Conservation (phyloP, 106 monocot species). For the Platanthera zijinensis region DNA sequence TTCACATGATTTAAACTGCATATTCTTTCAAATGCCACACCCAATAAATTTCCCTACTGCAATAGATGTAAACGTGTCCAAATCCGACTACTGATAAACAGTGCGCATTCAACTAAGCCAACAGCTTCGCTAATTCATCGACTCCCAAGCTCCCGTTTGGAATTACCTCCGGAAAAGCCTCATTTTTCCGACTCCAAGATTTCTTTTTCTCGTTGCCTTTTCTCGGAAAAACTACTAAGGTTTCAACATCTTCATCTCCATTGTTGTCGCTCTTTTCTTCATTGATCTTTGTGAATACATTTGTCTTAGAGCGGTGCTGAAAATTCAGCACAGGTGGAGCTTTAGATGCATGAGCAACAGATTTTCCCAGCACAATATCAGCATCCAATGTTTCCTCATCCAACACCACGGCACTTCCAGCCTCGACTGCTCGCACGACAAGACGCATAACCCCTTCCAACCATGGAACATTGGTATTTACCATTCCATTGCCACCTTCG, state of each 20-base stretch:
- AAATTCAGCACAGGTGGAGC: slow-evolving; percentile 56
- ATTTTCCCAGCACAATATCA: slow-evolving; percentile 44
- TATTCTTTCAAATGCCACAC: background rate
- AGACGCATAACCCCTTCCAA: slow-evolving; percentile 52
- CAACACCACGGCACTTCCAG: slow-evolving; percentile 55
- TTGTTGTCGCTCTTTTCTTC: slow-evolving; percentile 7
- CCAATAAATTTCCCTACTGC: background rate
- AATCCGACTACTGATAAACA: background rate
- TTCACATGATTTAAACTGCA: background rate
- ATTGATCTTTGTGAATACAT: slow-evolving; percentile 7
- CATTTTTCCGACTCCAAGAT: slow-evolving; percentile 15
- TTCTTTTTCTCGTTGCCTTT: slow-evolving; percentile 18
- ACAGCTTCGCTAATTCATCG: slow-evolving; percentile 89
- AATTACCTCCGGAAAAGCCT: slow-evolving; percentile 30
- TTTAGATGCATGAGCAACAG: slow-evolving; percentile 62
- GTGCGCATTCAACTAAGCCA: slow-evolving; percentile 22
- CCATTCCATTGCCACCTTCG: background rate
- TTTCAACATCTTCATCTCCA: slow-evolving; percentile 26
- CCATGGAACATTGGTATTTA: slow-evolving; percentile 8
- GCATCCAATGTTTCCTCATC: slow-evolving; percentile 51
- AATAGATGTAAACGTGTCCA: background rate
- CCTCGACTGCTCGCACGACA: slow-evolving; percentile 64
- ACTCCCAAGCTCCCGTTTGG: slow-evolving; percentile 70
- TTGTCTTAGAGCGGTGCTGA: slow-evolving; percentile 29
- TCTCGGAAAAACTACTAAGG: background rate